A percentile compares a stretch with the other conserved stretches of the same genome.
Evolutionary conservation across 1,284 basidiomycete species (phyloP).

Genomic region (Meira nashicola): DNA sequence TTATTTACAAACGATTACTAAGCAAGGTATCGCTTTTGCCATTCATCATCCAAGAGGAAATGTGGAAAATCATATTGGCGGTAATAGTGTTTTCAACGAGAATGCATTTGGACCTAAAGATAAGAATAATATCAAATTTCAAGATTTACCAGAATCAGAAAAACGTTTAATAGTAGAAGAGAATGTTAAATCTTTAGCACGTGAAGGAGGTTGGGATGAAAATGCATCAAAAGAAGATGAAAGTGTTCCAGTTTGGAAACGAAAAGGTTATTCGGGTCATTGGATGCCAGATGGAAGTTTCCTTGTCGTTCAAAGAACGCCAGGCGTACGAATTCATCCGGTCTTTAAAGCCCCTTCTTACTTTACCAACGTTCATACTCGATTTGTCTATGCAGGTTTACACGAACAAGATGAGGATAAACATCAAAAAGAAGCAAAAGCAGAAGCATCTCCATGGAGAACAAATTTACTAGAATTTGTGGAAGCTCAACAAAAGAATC

Average conservation of each 20-base stretch:
- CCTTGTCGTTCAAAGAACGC: constrained; percentile 29
- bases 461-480: neutral
- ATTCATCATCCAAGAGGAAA: constrained; percentile 28
- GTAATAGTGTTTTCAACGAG: constrained; percentile 25
- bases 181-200: constrained; percentile 23
- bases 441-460: neutral
- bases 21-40: constrained; percentile 23
- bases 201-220: constrained; percentile 25
- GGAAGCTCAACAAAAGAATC: neutral
- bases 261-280: constrained; percentile 22
- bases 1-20: constrained; percentile 16
- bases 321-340: constrained; percentile 27
- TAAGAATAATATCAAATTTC: constrained; percentile 10
- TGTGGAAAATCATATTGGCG: constrained; percentile 24
- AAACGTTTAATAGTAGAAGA: constrained; percentile 25
- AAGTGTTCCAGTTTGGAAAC: constrained; percentile 22
- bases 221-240: constrained; percentile 6
- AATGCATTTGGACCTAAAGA: constrained; percentile 23
- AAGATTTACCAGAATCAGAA: constrained; percentile 18
- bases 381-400: constrained; percentile 20
- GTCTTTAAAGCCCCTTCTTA: constrained; percentile 21
- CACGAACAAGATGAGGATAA: neutral
- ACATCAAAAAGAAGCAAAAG: neutral
- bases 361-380: constrained; percentile 32
- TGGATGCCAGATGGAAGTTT: constrained; percentile 32